Conservation (phyloP, 192 early-diverging fungal species). For the Chytriomyces confervae region DNA sequence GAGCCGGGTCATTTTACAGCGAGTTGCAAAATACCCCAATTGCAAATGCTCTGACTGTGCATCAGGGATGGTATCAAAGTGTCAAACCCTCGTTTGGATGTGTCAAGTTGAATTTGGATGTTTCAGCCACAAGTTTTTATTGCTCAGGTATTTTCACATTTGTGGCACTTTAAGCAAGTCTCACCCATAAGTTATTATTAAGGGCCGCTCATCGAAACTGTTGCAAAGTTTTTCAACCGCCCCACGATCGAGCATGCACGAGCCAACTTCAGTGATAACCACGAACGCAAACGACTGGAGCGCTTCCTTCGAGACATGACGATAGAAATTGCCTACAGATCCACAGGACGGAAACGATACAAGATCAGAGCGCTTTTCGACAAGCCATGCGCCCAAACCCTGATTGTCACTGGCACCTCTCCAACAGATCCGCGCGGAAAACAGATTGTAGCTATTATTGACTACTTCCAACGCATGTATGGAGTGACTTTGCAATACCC, state of each 20-base stretch:
- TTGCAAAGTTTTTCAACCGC: constrained; percentile 31
- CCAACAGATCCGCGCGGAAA: neutral
- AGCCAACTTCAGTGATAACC: constrained; percentile 8
- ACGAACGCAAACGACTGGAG: constrained; percentile 33
- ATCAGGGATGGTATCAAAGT: constrained; percentile 46
- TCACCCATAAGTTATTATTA: neutral
- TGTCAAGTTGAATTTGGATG: constrained; percentile 42
- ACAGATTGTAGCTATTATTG: constrained; percentile 58
- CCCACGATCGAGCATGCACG: constrained; percentile 13
- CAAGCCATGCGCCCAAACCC: constrained; percentile 15
- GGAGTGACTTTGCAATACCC: constrained; percentile 70
- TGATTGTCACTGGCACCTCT: constrained; percentile 30
- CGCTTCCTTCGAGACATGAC: constrained; percentile 33
- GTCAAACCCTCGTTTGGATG: constrained; percentile 30
- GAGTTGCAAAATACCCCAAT: constrained; percentile 25
- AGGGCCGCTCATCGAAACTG: constrained; percentile 32
- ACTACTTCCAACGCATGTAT: constrained; percentile 75
- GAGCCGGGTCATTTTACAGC: constrained; percentile 30
- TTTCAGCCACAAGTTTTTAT: constrained; percentile 42
- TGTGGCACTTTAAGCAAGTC: neutral
- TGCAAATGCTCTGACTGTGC: constrained; percentile 35
- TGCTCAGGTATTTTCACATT: constrained; percentile 21
- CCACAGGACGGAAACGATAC: constrained; percentile 37
- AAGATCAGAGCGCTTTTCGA: constrained; percentile 31
- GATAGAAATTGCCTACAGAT: constrained; percentile 29